These are phyloP conservation scores for Fusarium musae DNA, from an alignment of 2,329 filamentous ascomycete genomes.

Conservation along the genomic window DNA sequence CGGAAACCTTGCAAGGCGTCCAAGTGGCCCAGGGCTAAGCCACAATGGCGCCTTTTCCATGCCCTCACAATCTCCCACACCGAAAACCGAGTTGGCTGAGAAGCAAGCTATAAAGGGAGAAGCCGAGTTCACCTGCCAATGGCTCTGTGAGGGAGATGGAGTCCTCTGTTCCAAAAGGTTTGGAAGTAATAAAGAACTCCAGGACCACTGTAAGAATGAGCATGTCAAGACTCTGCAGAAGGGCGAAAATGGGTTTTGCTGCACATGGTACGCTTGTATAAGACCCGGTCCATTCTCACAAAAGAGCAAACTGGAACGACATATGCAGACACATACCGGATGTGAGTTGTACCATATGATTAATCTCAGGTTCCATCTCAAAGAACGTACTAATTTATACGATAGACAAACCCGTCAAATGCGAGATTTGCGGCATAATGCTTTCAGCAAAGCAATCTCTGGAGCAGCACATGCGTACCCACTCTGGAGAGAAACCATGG, in stretches of 20 bases:
- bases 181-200: slow-evolving; percentile 60
- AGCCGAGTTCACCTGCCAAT: slow-evolving; percentile 49
- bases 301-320: slow-evolving; percentile 71
- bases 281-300: slow-evolving; percentile 66
- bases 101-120: slow-evolving; percentile 31
- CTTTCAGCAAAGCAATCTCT: slow-evolving; percentile 76
- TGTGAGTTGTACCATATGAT: slow-evolving; percentile 56
- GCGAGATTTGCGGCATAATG: slow-evolving; percentile 63
- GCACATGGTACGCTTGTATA: slow-evolving; percentile 66
- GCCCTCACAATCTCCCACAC: slow-evolving; percentile 6
- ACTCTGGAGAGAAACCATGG: slow-evolving; percentile 73
- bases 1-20: slow-evolving; percentile 4
- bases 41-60: slow-evolving; percentile 11
- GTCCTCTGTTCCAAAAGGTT: slow-evolving; percentile 52
- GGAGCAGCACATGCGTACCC: slow-evolving; percentile 73
- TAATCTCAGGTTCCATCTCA: background rate
- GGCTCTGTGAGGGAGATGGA: slow-evolving; percentile 42
- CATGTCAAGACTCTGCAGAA: slow-evolving; percentile 62
- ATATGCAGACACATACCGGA: slow-evolving; percentile 73
- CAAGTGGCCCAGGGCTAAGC: background rate
- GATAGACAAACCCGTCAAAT: slow-evolving; percentile 69
- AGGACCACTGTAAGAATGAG: slow-evolving; percentile 63
- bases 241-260: slow-evolving; percentile 59
- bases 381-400: slow-evolving; percentile 15
- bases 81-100: slow-evolving; percentile 26